Evolutionary conservation across 768 basidiomycete genomes (phyloP), one percentile per base, ranked within the genome.

Genomic region (Symmetrospora coprosmae): DNA sequence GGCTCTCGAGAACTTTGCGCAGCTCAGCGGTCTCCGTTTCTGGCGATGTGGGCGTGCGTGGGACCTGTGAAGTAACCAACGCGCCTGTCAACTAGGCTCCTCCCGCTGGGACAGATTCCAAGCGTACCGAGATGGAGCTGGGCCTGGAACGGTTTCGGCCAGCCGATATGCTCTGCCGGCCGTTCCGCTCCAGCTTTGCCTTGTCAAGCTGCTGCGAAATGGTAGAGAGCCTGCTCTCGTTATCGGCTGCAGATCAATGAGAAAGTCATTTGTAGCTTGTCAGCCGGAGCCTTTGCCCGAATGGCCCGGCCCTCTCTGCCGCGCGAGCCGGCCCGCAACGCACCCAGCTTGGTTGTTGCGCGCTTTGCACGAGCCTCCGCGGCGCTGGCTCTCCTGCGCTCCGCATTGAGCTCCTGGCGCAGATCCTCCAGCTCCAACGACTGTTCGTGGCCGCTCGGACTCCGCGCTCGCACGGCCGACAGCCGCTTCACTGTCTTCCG

Each of bases 361-460:
- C 55, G n/a, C 16, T 55, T 33, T 8, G 82, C 76, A 33, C 82
- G 79, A 6, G 77, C 74, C 66, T 90, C 88, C 8, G 86, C 83
- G 33, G 80, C 68, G 39, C 79, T 76, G 2, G 84, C 82, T 40
- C 82, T 75, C 61, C 83, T 80, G 9, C 78, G 73, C 65, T 87
- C 85, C 50, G 77, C 77, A 56, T 86, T 83, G 25, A 83, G 76
- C 69, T 91, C 88, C 71, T 89, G 86, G 62, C 80, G 43, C 6
- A 67, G 78, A 70, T 91, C 88, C 38, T 89, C 86, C 66, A 80
- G 79, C 71, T 88, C 85, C n/a, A 80, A 79, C 13, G 76, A 71
- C 11, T 80, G 80, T 8, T 79, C 75, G 66, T 89, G 83, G 76
- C 82, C 80, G 14, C 84, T 84, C 16, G 81, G 75, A 16, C 83